A percentile compares a stretch with the other conserved stretches of the same genome.
phyloP scores from a whole-genome alignment of 768 basidiomycete genomes.

The Candolleomyces efflorescens region DNA sequence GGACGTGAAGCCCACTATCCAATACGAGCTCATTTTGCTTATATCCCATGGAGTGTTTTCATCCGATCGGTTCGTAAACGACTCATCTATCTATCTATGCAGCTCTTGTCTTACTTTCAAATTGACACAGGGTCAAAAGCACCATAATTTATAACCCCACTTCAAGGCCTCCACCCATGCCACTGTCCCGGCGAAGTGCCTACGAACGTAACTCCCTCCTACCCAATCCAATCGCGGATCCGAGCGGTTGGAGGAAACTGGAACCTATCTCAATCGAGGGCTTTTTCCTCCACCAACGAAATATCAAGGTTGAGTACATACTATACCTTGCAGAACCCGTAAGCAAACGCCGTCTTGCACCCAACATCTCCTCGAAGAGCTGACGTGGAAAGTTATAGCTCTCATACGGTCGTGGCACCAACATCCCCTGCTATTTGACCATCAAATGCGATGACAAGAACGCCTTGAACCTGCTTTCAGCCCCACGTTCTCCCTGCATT shows the following conservation, averaged over 20 bases:
- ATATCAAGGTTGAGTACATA: not conserved
- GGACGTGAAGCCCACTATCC: not conserved
- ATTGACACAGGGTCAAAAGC: not conserved
- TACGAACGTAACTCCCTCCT: not conserved
- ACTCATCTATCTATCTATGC: not conserved
- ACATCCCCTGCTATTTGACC: not conserved
- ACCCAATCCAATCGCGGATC: not conserved
- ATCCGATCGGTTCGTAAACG: conserved; percentile 15
- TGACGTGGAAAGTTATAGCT: not conserved
- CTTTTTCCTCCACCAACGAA: not conserved
- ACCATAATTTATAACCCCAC: not conserved
- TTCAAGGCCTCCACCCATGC: not conserved
- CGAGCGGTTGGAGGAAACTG: not conserved
- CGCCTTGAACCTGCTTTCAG: not conserved
- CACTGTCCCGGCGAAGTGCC: not conserved
- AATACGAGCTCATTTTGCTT: conserved; percentile 1
- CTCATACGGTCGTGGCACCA: not conserved
- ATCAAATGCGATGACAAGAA: not conserved
- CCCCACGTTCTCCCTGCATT: not conserved
- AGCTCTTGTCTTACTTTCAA: not conserved
- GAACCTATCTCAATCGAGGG: not conserved
- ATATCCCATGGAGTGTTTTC: conserved; percentile 4
- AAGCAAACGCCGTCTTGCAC: not conserved
- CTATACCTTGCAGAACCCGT: conserved; percentile 2
- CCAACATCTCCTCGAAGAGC: not conserved